phyloP scores from a whole-genome alignment of 2,329 filamentous ascomycete genomes.

The Penicillium crustosum region DNA sequence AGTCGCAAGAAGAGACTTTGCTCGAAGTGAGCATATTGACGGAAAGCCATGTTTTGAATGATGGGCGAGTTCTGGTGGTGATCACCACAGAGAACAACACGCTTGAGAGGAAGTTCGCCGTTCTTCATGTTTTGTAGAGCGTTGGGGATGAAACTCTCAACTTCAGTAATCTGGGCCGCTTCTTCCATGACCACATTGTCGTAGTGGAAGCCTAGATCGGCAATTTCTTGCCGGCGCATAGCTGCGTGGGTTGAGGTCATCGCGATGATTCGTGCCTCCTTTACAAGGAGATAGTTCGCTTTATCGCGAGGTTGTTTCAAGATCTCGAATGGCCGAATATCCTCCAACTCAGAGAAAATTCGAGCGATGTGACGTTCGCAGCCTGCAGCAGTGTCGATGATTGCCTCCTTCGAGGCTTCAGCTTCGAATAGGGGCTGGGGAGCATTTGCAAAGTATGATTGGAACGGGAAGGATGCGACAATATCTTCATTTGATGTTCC shows the following conservation, averaged over 20 bases:
- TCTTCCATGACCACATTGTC: constrained; percentile 99
- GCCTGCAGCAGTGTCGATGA: constrained; percentile 74
- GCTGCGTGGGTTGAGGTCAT: constrained; percentile 99
- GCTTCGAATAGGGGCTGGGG: constrained; percentile 80
- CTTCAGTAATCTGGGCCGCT: constrained; percentile 94
- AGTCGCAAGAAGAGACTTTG: constrained; percentile 92
- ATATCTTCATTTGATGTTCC: constrained; percentile 62
- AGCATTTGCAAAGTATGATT: constrained; percentile 80
- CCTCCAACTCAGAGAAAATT: constrained; percentile 87
- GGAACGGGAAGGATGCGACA: constrained; percentile 78
- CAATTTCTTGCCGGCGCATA: constrained; percentile 88
- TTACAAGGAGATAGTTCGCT: constrained; percentile 91
- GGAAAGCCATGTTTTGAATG: constrained; percentile 89
- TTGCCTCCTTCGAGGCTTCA: constrained; percentile 62
- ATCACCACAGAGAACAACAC: constrained; percentile 90
- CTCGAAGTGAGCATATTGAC: constrained; percentile 92
- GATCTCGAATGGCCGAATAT: constrained; percentile 94
- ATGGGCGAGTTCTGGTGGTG: constrained; percentile 96
- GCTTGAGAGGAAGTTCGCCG: constrained; percentile 73
- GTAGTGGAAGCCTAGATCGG: constrained; percentile 89
- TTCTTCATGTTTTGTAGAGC: constrained; percentile 81
- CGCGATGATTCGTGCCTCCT: constrained; percentile 94
- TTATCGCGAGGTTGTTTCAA: constrained; percentile 85
- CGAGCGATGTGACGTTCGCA: constrained; percentile 87
- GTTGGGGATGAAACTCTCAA: constrained; percentile 93